Percentiles rank a stretch among this genome's conserved stretches.
phyloP scores from a whole-genome alignment of 2,329 filamentous ascomycete species.

The Aspergillus sp. region DNA sequence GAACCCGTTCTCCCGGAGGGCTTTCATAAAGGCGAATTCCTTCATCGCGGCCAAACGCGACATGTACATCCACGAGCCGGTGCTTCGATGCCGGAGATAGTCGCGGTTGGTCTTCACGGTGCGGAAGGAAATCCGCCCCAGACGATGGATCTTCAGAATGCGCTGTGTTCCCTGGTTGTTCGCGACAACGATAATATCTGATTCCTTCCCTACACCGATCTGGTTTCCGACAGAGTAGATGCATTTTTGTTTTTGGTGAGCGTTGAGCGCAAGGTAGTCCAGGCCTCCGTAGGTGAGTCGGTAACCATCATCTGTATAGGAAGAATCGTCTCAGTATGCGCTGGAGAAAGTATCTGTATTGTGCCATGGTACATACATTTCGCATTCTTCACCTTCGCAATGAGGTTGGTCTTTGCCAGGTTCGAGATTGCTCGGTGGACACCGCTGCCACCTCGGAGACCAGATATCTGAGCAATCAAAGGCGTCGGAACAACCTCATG shows the following conservation, averaged over 20 bases:
- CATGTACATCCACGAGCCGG: slow-evolving; percentile 97
- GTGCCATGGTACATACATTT: slow-evolving; percentile 58
- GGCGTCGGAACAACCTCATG: slow-evolving; percentile 94
- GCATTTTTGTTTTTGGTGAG: slow-evolving; percentile 73
- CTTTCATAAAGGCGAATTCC: slow-evolving; percentile 92
- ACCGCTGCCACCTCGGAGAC: slow-evolving; percentile 72
- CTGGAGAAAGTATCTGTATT: background rate
- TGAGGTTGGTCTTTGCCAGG: slow-evolving; percentile 87
- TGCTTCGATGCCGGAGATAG: slow-evolving; percentile 78
- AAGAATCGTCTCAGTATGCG: slow-evolving; percentile 1
- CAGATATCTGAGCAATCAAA: slow-evolving; percentile 79
- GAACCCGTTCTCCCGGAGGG: slow-evolving; percentile 78
- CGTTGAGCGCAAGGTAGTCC: slow-evolving; percentile 94
- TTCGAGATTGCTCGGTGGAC: slow-evolving; percentile 86
- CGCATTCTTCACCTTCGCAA: slow-evolving; percentile 89
- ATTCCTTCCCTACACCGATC: slow-evolving; percentile 96
- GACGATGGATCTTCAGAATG: slow-evolving; percentile 91
- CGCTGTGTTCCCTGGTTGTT: slow-evolving; percentile 72
- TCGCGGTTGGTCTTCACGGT: slow-evolving; percentile 95
- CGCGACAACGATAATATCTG: slow-evolving; percentile 92
- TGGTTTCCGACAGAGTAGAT: slow-evolving; percentile 93
- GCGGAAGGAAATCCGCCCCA: slow-evolving; percentile 94
- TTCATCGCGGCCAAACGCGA: slow-evolving; percentile 88
- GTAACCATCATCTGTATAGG: slow-evolving; percentile 75
- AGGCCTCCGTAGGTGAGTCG: slow-evolving; percentile 93